phyloP scores from a whole-genome alignment of 1,139 yeast genomes.

The Pichia kudriavzevii region DNA sequence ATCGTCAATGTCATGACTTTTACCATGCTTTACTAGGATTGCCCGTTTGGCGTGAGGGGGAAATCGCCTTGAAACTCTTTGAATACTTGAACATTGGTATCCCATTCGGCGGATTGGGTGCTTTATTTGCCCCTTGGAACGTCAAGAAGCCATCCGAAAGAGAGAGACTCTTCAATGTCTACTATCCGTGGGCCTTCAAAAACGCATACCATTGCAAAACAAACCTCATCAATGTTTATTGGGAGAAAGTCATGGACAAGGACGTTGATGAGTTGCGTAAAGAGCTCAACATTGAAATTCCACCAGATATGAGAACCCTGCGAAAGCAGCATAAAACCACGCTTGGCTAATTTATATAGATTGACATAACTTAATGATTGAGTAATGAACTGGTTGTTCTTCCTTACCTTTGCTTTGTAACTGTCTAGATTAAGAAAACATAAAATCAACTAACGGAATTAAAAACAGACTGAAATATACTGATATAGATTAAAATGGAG shows the following conservation, averaged over 20 bases:
- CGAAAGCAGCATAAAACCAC: constrained; percentile 34
- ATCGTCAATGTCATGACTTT: constrained; percentile 95
- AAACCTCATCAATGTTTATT: constrained; percentile 69
- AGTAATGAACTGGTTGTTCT: too few relatives aligned
- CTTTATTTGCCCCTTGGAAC: constrained; percentile 74
- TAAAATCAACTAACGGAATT: too few relatives aligned
- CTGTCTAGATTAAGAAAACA: too few relatives aligned
- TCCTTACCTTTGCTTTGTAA: too few relatives aligned
- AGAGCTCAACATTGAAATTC: constrained; percentile 63
- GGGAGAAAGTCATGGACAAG: constrained; percentile 78
- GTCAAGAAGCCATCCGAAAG: constrained; percentile 31
- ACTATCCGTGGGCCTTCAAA: constrained; percentile 83
- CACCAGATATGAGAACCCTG: constrained; percentile 71
- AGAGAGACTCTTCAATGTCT: constrained; percentile 51
- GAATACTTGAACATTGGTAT: constrained; percentile 90
- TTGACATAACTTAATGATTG: too few relatives aligned
- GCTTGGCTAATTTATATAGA: too few relatives aligned
- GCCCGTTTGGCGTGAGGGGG: constrained; percentile 92
- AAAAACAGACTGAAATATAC: too few relatives aligned
- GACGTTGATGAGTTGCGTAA: constrained; percentile 66
- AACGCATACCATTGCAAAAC: constrained; percentile 72
- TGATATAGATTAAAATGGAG: too few relatives aligned
- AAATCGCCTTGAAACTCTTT: constrained; percentile 83
- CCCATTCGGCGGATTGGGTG: constrained; percentile 94
- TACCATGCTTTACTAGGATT: constrained; percentile 88